Base-by-base conservation (phyloP, 1,284 basidiomycete genomes). In the Salmacisia buchloeana region DNA sequence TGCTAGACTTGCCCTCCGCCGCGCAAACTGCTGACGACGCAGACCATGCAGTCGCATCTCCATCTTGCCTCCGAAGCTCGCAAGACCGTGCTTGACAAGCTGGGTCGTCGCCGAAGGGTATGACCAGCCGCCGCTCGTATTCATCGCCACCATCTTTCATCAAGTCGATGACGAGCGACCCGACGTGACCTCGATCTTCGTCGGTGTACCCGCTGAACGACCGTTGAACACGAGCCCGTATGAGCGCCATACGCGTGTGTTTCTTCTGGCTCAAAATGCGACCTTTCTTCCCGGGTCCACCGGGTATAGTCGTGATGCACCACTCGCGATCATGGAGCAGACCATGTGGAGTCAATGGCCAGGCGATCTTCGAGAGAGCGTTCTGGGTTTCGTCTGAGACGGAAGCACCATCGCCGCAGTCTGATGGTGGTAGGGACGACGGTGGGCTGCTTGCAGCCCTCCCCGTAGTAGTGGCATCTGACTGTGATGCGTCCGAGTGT, bases 311-410 rank as follows among this genome's bases (percentile, higher is more conserved):
- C 59, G 73, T 63, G 9, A 74, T 58, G 58, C 72, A 71, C 68
- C 71, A 74, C 46, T 72, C 67, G 3, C 72, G 64, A 56, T 74
- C 72, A 35, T 49, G 68, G 33, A 63, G 33, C 45, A 74, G 63
- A 10, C 72, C 72, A 29, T 69, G 63, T 34, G 54, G 62, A 7
- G 67, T 71, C 33, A 73, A 31, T 10, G 41, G 39, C 71, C 71
- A 73, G 23, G 36, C 34, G 43, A 66, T 59, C 15, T n/a, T 27
- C n/a, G n/a, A n/a, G n/a, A n/a, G n/a, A n/a, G n/a, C n/a, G n/a
- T n/a, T n/a, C n/a, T 12, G 2, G 41, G 23, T 9, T n/a, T n/a
- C 18, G 18, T n/a, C 41, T 43, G 7, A 2, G 41, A 15, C 3
- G 41, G 15, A 43, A 15, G 41, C 41, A 9, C 10, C 18, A 43